Conservation (phyloP, 306 rosid species). For the Canavalia ensiformis region DNA sequence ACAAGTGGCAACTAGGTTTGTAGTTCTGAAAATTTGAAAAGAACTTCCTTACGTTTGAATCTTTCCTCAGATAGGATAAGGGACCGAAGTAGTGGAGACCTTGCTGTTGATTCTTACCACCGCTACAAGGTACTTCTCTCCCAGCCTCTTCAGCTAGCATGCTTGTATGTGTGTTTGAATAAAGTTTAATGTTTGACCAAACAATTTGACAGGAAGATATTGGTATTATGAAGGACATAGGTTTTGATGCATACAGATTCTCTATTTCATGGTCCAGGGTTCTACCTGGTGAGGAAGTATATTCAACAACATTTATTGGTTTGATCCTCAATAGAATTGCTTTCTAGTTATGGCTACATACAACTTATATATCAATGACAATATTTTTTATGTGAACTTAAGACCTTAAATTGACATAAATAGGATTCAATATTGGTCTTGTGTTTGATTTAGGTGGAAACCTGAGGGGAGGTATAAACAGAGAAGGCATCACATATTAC, state of each 20-base stretch:
- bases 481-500: constrained; percentile 63
- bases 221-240: constrained; percentile 54
- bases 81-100: constrained; percentile 54
- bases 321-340: not conserved
- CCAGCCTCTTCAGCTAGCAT: not conserved
- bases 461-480: constrained; percentile 57
- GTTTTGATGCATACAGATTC: constrained; percentile 60
- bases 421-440: not conserved
- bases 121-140: constrained; percentile 55
- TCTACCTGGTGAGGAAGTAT: constrained; percentile 59
- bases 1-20: not conserved
- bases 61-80: constrained; percentile 50
- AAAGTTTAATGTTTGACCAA: constrained; percentile 15
- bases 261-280: constrained; percentile 70
- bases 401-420: constrained; percentile 9
- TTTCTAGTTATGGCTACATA: not conserved
- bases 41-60: not conserved
- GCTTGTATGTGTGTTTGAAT: not conserved
- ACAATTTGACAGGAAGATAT: constrained; percentile 56
- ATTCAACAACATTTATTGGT: constrained; percentile 2
- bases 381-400: not conserved
- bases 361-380: not conserved
- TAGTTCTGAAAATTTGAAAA: not conserved
- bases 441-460: constrained; percentile 57
- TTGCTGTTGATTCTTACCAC: constrained; percentile 59